These are phyloP conservation scores for Hypoxylon rickii DNA, from an alignment of 495 filamentous ascomycete genomes.

Conservation along the genomic window DNA sequence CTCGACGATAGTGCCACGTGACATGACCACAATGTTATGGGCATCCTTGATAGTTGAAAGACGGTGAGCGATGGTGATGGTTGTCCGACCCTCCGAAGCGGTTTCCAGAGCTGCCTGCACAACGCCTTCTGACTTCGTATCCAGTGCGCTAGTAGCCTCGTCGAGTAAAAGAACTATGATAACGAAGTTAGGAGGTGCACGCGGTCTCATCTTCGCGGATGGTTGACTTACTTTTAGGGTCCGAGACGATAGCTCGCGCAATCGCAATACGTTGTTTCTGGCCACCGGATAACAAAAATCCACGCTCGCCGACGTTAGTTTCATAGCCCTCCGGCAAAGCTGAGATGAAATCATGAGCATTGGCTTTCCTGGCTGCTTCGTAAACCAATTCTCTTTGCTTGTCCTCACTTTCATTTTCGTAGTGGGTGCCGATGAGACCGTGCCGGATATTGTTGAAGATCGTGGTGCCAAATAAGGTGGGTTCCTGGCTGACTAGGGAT, in stretches of 20 bases:
- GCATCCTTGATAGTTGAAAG: conserved; percentile 92
- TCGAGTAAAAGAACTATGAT: conserved; percentile 76
- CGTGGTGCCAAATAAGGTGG: conserved; percentile 80
- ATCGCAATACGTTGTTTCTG: conserved; percentile 93
- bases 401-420: conserved; percentile 67
- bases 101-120: conserved; percentile 92
- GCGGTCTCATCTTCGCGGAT: no score
- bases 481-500: conserved; percentile 83
- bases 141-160: conserved; percentile 93
- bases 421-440: conserved; percentile 83
- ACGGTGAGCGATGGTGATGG: conserved; percentile 94
- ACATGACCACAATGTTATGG: conserved; percentile 95
- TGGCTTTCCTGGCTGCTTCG: conserved; percentile 85
- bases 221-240: conserved; percentile 68
- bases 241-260: conserved; percentile 86
- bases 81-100: conserved; percentile 87
- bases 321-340: conserved; percentile 87
- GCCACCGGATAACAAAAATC: conserved; percentile 88
- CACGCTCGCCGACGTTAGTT: conserved; percentile 93
- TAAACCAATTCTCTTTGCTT: conserved; percentile 70
- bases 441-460: conserved; percentile 86
- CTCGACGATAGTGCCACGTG: conserved; percentile 82
- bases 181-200: conserved; percentile 6
- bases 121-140: conserved; percentile 92
- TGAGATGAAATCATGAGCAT: conserved; percentile 89